Conservation (phyloP, 2,329 filamentous ascomycete species). For the Aspergillus latus region DNA sequence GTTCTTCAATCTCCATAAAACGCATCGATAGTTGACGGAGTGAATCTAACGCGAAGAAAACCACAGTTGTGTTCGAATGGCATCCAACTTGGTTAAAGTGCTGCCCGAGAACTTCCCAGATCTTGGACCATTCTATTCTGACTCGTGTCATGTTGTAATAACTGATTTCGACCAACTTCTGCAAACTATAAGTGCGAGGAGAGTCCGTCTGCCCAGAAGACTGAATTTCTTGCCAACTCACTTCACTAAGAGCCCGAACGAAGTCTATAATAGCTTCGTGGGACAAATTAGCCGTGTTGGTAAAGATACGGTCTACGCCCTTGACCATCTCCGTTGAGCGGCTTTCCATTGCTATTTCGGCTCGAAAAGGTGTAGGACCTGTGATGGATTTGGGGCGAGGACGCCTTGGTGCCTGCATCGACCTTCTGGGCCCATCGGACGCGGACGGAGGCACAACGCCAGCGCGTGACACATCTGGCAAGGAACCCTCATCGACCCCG, state of each 20-base stretch:
- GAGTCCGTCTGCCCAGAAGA: slow-evolving; percentile 95
- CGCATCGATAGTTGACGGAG: slow-evolving; percentile 95
- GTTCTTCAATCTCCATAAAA: slow-evolving; percentile 96
- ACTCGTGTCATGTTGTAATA: slow-evolving; percentile 99
- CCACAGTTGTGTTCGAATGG: slow-evolving; percentile 92
- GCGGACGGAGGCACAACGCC: slow-evolving; percentile 64
- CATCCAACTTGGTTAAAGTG: slow-evolving; percentile 98
- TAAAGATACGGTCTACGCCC: slow-evolving; percentile 93
- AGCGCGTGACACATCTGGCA: slow-evolving; percentile 88
- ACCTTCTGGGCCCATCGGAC: slow-evolving; percentile 61
- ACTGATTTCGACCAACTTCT: slow-evolving; percentile 97
- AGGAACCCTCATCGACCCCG: slow-evolving; percentile 86
- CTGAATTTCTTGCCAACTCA: slow-evolving; percentile 99
- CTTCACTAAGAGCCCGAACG: slow-evolving; percentile 85
- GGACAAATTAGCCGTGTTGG: slow-evolving; percentile 88
- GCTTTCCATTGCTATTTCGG: slow-evolving; percentile 86
- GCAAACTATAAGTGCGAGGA: slow-evolving; percentile 92
- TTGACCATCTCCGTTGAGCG: slow-evolving; percentile 91
- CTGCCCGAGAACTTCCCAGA: slow-evolving; percentile 96
- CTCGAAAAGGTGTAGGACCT: slow-evolving; percentile 58
- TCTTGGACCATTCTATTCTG: slow-evolving; percentile 95
- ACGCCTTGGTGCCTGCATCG: slow-evolving; percentile 58
- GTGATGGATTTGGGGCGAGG: slow-evolving; percentile 49
- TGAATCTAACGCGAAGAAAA: slow-evolving; percentile 96
- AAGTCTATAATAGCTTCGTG: slow-evolving; percentile 96